Evolutionary conservation across 257 asterid species (phyloP), one percentile per base, ranked within the genome.

Genomic region (Prunella vulgaris): DNA sequence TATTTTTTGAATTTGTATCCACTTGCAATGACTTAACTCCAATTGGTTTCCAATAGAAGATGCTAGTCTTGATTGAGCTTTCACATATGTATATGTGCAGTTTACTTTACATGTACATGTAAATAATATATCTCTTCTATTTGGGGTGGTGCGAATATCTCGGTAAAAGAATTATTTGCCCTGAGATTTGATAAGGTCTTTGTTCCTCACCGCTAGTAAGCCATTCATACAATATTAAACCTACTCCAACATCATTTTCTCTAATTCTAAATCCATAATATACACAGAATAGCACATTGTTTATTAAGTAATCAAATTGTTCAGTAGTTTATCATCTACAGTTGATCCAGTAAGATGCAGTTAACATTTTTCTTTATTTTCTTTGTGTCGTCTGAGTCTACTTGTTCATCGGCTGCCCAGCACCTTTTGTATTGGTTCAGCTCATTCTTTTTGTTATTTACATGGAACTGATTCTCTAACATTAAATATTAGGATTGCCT

Each of bases 401-500:
- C 61, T 69, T 59, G 30, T 69, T 68, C 57, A 44, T n/a, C n/a
- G n/a, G n/a, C n/a, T n/a, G n/a, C n/a, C 64, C 52, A 52, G 14
- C 64, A 9, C 51, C 74, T 33, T 66, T 63, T 56, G 30, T 18
- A 22, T 33, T 63, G 13, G 20, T 68, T 27, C 49, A 66, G 48
- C 22, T 21, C 60, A n/a, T 63, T 32, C 13, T 32, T 46, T 38
- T 46, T 38, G 10, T 53, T 51, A 33, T 61, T 18, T 53, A 62
- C 24, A 15, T 8, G 61, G 35, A 73, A 77, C 83, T 85, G 80
- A 86, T 81, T 77, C 57, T 81, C 86, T 81, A 80, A 79, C 79
- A 75, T 76, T 76, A 77, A 82, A 81, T 83, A 80, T 86, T 84
- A 94, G 99, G 99, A 94, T 79, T 94, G 99, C 93, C 96, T 91